Base-by-base conservation (phyloP, 176 grass and related monocot genomes). In the Aegilops speltoides region DNA sequence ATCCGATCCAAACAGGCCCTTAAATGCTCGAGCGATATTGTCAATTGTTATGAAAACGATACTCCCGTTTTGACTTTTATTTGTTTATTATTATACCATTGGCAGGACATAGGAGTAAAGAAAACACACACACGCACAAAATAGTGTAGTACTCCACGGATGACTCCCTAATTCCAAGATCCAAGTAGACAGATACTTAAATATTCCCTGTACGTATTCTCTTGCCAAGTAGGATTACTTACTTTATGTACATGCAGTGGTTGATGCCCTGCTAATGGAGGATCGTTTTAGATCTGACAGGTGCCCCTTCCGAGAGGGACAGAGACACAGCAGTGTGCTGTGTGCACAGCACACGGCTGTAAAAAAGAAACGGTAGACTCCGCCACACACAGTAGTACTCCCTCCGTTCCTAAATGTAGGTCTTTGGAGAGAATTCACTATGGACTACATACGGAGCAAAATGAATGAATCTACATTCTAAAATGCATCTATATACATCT, bases 91-190 rank as follows among this genome's bases (percentile, higher is more conserved):
- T 24, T 16, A 41, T 41, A 10, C 57, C 22, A 41, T 71, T 5
- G 14, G 20, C 46, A 64, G 48, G 45, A 48, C 15, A 50, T 16
- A 50, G 14, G 14, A 50, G 45, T 43, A 43, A 43, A 16, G 1
- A 15, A 50, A 13, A 50, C 41, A 16, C 3, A 71, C 17, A 16
- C 11, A 34, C 22, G 33, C 66, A 34, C 4, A 14, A 64, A 11
- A 25, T 3, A 48, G 22, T 4, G 25, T 12, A 80, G 5, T 43
- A 32, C 41, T 71, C 38, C 83, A 85, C 41, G 59, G 28, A 4
- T 12, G 72, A 52, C 40, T 32, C 25, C 72, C 68, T 25, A 52
- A 50, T 64, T 62, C 72, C 72, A 65, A 85, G 72, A 77, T 65
- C 60, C 38, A 45, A 77, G 64, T 45, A 19, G 50, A 54, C 50